These are phyloP conservation scores for Rhodotorula diobovata DNA, from an alignment of 768 basidiomycete genomes.

Conservation along the genomic window DNA sequence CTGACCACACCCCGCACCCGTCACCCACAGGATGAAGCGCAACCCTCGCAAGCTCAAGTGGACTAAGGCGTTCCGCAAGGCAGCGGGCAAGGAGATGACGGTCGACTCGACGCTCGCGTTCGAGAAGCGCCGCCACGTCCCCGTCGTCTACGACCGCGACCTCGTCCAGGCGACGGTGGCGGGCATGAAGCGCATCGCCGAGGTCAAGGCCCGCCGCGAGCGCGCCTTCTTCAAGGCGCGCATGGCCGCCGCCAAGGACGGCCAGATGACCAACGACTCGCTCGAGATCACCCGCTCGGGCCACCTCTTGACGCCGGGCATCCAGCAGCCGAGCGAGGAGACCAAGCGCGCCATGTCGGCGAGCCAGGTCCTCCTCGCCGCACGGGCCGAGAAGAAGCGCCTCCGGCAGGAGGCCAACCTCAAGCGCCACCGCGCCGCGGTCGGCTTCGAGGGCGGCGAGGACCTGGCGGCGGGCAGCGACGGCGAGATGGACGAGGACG, in stretches of 20 bases:
- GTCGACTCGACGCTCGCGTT: conserved; percentile 98
- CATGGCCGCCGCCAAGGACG: conserved; percentile 39
- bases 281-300: conserved; percentile 41
- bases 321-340: conserved; percentile 28
- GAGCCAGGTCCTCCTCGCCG: conserved; percentile 32
- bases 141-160: conserved; percentile 93
- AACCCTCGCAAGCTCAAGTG: conserved; percentile 98
- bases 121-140: conserved; percentile 96
- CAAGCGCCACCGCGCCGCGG: conserved; percentile 16
- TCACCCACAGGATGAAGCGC: conserved; percentile 78
- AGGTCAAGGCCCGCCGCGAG: conserved; percentile 85
- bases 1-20: neutral
- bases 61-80: conserved; percentile 99
- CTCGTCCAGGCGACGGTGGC: conserved; percentile 85
- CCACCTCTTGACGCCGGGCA: conserved; percentile 41
- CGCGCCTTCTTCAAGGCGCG: conserved; percentile 89
- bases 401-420: conserved; percentile 23
- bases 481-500: conserved; percentile 31
- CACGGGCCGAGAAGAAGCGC: conserved; percentile 40
- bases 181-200: conserved; percentile 90
- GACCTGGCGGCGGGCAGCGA: conserved; percentile 24
- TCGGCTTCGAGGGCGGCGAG: conserved; percentile 37
- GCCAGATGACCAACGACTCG: conserved; percentile 35
- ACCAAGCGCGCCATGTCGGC: conserved; percentile 41
- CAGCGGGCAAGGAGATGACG: conserved; percentile 99